Base-by-base conservation (phyloP, 345 rosid genomes). In the Salix dunnii region DNA sequence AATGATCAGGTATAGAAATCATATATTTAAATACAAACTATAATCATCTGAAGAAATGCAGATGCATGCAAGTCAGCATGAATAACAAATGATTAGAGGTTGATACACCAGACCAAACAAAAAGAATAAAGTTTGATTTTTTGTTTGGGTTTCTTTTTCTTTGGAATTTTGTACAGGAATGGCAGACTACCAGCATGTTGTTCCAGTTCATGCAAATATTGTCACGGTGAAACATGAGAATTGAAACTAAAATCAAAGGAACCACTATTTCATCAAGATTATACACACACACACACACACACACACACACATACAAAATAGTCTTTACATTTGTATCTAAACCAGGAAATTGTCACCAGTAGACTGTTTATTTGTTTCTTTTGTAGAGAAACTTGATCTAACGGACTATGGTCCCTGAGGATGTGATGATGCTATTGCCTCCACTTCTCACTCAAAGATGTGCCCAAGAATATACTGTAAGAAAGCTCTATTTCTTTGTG, bases 101-200 rank as follows among this genome's bases (percentile, higher is more conserved):
- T 49, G 58, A 49, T 49, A 7, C 2, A 49, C 0, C 7, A 20
- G 21, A 49, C 9, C 58, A 49, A 49, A 18, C 18, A 18, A 21
- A 40, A 17, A 30, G 42, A 23, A 35, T 23, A 3, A 23, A 73
- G 16, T 30, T 51, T 8, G 8, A 7, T 28, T 60, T 20, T 25
- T 46, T 31, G 23, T 20, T 3, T 12, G 4, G 0, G 0, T 28
- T 27, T 64, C 3, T 28, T 27, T 46, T 33, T 30, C 55, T 71
- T 76, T 63, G 55, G 49, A 71, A 25, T 43, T 77, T 85, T 65
- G 33, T 65, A 2, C 79, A 92, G 98, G 99, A 62, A 91, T 90
- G 98, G 96, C 79, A 35, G 98, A 91, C 82, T 95, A 88, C 78
- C 98, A 93, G 85, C 97, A 93, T 86, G 97, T 90, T 61, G 82